Conservation (phyloP, 306 rosid species). For the Lupinus albus region DNA sequence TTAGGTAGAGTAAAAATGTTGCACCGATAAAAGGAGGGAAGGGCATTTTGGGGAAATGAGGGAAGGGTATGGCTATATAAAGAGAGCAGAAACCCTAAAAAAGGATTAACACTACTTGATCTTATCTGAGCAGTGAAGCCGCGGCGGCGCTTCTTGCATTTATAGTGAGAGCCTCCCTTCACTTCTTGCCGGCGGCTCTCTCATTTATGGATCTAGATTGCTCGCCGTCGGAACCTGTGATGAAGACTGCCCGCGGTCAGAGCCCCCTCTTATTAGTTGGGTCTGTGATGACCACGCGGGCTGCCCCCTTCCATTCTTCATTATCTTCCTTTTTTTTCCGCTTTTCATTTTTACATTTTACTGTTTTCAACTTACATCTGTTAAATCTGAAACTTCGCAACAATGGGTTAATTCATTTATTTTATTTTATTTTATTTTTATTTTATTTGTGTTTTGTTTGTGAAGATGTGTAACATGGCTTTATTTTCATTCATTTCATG, state of each 20-base stretch:
- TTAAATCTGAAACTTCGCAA: too few species aligned
- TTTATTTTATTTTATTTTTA: too few species aligned
- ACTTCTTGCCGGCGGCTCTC: conserved; percentile 25
- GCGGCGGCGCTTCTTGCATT: conserved; percentile 21
- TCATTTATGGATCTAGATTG: conserved; percentile 3
- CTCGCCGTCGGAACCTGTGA: conserved; percentile 41
- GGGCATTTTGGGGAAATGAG: conserved; percentile 13
- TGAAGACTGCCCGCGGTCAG: conserved; percentile 57
- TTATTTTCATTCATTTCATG: too few species aligned
- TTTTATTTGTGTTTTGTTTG: too few species aligned
- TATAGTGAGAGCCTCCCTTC: neutral
- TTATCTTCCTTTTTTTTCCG: too few species aligned
- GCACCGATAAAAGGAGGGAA: too few species aligned
- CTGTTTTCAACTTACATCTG: too few species aligned
- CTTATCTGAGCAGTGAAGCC: conserved; percentile 52
- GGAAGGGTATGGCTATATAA: conserved; percentile 13
- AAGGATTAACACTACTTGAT: conserved; percentile 44
- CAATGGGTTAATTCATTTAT: too few species aligned
- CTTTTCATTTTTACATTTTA: too few species aligned
- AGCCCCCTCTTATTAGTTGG: conserved; percentile 31
- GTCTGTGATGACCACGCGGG: conserved; percentile 51
- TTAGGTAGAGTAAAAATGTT: too few species aligned
- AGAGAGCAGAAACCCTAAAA: conserved; percentile 11
- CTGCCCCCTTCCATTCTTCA: too few species aligned
- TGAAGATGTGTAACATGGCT: too few species aligned